Evolutionary conservation across 352 stramenopile genomes (phyloP), one percentile per base, ranked within the genome.

Genomic region (Phytopythium sindhum): DNA sequence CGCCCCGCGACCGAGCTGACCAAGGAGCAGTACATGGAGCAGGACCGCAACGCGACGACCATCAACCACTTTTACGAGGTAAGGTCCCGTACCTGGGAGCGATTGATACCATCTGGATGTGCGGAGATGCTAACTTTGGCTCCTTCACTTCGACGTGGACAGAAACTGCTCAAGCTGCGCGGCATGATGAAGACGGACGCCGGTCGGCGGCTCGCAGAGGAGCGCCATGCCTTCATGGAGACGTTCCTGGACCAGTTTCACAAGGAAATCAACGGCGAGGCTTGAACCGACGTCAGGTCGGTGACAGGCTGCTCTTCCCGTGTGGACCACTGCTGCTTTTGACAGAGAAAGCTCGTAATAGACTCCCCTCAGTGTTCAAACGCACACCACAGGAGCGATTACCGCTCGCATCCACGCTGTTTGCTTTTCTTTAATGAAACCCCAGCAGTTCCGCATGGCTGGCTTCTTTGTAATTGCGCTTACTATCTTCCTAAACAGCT

Each of bases 11-110:
- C 78, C 12, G 71, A 77, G 31, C 75, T 96, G 67, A 91, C 77
- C 55, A 88, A 93, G 60, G 86, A 85, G 51, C 64, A 85, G 63
- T 95, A 96, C 75, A 96, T 93, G 81, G 70, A 82, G 37, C 77
- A 85, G 53, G 82, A 75, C 23, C 86, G 86, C 21, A 64, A 72
- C 48, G 81, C 74, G 28, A 84, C 84, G 24, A 95, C 85, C 5
- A 85, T 97, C 55, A 94, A 95, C 64, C 90, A 97, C 68, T 97
- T 97, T 62, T 95, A 96, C 63, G 90, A 95, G 77, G 80, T 81
- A 67, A 29, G n/a, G 35, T n/a, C n/a, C 11, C 12, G 17, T 44
- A 31, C 54, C 42, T 28, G 45, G n/a, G n/a, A 29, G 1, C 15
- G 17, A 26, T 14, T 15, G 5, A 45, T 2, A 39, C 7, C 12